phyloP scores from a whole-genome alignment of 345 rosid genomes.

The Anastatica hierochuntica region DNA sequence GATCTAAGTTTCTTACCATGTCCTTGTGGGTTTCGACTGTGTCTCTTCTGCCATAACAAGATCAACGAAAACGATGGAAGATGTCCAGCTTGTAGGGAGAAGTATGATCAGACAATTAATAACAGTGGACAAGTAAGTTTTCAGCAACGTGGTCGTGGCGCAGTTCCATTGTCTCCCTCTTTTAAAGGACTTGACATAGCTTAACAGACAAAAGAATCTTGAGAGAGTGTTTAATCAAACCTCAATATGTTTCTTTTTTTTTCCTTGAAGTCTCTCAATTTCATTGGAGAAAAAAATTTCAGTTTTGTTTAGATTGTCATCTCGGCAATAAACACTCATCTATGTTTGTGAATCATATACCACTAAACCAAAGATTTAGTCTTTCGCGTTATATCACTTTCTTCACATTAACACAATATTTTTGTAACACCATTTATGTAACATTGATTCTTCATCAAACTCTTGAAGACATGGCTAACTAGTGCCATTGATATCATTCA shows the following conservation, averaged over 20 bases:
- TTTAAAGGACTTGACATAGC: constrained; percentile 23
- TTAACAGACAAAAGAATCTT: background rate
- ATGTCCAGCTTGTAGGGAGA: constrained; percentile 36
- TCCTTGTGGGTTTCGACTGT: constrained; percentile 32
- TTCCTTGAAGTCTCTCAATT: background rate
- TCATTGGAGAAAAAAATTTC: background rate
- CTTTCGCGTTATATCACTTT: too few species aligned
- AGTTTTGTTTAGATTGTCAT: constrained; percentile 3
- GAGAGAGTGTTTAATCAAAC: background rate
- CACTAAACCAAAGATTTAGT: too few species aligned
- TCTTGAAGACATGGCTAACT: too few species aligned
- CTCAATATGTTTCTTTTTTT: background rate
- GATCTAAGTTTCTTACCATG: constrained; percentile 38
- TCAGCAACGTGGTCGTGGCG: constrained; percentile 17
- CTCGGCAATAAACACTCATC: constrained; percentile 12
- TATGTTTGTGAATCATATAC: too few species aligned
- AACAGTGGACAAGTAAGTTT: constrained; percentile 2
- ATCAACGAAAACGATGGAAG: constrained; percentile 30
- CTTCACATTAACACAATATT: too few species aligned
- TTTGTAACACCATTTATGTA: too few species aligned
- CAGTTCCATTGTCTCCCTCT: constrained; percentile 13
- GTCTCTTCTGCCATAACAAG: constrained; percentile 39
- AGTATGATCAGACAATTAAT: constrained; percentile 7
- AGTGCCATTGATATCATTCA: too few species aligned
- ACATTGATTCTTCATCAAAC: too few species aligned